phyloP scores from a whole-genome alignment of 257 asterid genomes.

The Nicotiana paniculata region DNA sequence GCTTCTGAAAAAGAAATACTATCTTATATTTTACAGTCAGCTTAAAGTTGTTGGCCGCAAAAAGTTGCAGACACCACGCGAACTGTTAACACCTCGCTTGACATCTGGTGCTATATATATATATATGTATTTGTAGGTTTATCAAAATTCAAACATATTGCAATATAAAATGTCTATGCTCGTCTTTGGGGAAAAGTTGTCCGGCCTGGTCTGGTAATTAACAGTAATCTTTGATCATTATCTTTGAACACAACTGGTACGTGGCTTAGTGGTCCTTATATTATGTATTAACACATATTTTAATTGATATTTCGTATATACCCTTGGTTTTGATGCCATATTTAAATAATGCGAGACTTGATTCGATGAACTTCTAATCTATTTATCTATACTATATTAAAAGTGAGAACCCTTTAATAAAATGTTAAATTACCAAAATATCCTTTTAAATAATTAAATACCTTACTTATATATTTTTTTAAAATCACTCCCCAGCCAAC shows the following conservation, averaged over 20 bases:
- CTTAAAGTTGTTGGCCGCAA: background rate
- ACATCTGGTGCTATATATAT: background rate
- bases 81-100: background rate
- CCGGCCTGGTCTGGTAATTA: background rate
- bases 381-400: no score
- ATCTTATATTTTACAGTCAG: background rate
- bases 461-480: no score
- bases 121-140: background rate
- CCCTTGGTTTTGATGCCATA: background rate
- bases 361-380: background rate
- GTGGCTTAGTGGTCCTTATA: background rate
- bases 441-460: no score
- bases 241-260: background rate
- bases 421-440: no score
- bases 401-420: no score
- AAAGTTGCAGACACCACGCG: background rate
- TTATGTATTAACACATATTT: background rate
- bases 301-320: background rate
- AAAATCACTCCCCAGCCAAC: no score
- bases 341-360: background rate
- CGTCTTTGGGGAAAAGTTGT: background rate
- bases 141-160: background rate
- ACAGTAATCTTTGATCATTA: background rate
- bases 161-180: background rate
- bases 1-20: background rate